A percentile compares a stretch with the other conserved stretches of the same genome.
Evolutionary conservation across 257 asterid genomes (phyloP).

Genomic region (Prunella vulgaris): DNA sequence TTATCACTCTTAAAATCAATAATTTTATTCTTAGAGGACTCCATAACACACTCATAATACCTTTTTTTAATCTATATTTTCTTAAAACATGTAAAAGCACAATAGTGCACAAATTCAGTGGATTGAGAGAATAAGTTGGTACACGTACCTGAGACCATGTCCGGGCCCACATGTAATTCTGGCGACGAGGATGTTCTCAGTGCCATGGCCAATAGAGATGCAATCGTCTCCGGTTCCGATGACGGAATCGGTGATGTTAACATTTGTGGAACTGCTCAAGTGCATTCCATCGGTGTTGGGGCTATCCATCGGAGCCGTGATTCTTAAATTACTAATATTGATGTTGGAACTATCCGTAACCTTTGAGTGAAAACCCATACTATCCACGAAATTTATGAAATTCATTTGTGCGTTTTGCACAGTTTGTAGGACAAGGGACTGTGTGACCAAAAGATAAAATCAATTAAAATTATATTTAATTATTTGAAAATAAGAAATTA

Average conservation of each 20-base stretch:
- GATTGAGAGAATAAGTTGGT: no score
- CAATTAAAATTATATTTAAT: neutral
- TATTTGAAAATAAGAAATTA: no score
- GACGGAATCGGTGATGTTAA: conserved; percentile 28
- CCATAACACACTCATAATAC: no score
- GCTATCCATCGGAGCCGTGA: conserved; percentile 48
- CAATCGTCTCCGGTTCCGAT: conserved; percentile 55
- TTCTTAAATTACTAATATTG: conserved; percentile 16
- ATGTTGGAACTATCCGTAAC: conserved; percentile 31
- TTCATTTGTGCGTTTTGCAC: conserved; percentile 23
- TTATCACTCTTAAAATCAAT: no score
- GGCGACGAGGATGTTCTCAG: conserved; percentile 30
- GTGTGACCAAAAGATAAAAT: neutral
- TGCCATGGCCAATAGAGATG: conserved; percentile 43
- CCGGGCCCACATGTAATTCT: conserved; percentile 48
- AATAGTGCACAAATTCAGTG: no score
- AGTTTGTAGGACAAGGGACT: conserved; percentile 37
- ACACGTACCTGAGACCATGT: conserved; percentile 44
- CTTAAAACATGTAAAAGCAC: no score
- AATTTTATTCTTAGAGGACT: no score
- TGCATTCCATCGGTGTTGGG: conserved; percentile 78
- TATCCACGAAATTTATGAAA: conserved; percentile 33
- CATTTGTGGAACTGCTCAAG: conserved; percentile 27
- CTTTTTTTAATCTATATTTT: no score
- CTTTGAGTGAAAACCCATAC: conserved; percentile 65